These are phyloP conservation scores for Xylaria grammica DNA, from an alignment of 495 filamentous ascomycete species.

Conservation along the genomic window DNA sequence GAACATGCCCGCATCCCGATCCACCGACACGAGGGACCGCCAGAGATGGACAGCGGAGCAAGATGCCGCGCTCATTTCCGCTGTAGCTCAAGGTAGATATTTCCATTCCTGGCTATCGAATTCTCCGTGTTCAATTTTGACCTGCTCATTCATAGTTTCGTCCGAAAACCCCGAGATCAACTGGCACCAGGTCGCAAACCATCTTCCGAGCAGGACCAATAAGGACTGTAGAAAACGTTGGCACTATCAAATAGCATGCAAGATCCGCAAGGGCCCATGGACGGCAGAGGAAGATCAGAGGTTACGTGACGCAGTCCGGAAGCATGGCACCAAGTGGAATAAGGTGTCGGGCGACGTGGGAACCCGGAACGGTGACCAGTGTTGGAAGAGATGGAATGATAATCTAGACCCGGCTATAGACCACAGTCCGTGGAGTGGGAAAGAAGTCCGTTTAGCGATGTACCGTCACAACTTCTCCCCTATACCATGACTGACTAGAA, in stretches of 20 bases:
- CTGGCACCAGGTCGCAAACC: constrained; percentile 45
- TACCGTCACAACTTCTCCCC: too few species aligned
- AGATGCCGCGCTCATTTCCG: too few species aligned
- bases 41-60: too few species aligned
- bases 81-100: too few species aligned
- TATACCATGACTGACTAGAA: too few species aligned
- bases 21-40: too few species aligned
- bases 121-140: too few species aligned
- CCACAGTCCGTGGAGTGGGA: constrained; percentile 39
- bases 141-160: too few species aligned
- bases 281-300: constrained; percentile 46
- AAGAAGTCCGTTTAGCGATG: too few species aligned
- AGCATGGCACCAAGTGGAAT: constrained; percentile 44
- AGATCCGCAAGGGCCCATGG: constrained; percentile 43
- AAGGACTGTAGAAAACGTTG: constrained; percentile 51
- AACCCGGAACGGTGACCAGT: constrained; percentile 42
- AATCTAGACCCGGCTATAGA: constrained; percentile 39
- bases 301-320: constrained; percentile 39
- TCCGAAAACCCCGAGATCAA: too few species aligned
- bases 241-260: constrained; percentile 45
- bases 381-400: constrained; percentile 44
- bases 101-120: too few species aligned
- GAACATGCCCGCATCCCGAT: too few species aligned
- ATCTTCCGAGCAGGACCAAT: constrained; percentile 47
- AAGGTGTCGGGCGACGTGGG: constrained; percentile 38